phyloP scores from a whole-genome alignment of 179 eudicot species.

The Vitellaria paradoxa region DNA sequence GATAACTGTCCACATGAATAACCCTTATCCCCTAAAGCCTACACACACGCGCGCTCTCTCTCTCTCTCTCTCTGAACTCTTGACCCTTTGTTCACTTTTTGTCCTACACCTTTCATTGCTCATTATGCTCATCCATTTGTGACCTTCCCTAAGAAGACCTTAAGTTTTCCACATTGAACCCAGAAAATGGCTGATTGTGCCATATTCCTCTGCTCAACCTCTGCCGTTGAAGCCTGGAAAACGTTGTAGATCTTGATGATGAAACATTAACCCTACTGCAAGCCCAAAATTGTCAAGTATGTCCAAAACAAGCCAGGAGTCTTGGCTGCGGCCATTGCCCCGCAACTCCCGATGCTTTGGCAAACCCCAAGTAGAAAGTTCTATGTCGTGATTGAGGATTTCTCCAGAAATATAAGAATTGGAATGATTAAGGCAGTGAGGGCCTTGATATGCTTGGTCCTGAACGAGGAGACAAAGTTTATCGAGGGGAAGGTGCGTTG shows the following conservation, averaged over 20 bases:
- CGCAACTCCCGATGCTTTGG: slow-evolving; percentile 17
- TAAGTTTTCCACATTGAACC: slow-evolving; percentile 26
- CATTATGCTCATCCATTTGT: slow-evolving; percentile 14
- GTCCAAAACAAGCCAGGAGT: slow-evolving; percentile 91
- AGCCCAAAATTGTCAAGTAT: slow-evolving; percentile 74
- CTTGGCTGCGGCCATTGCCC: slow-evolving; percentile 77
- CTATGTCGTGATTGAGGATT: slow-evolving; percentile 79
- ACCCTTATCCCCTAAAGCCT: too few species aligned
- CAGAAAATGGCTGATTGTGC: slow-evolving; percentile 26
- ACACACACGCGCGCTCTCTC: too few species aligned
- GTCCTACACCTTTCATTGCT: slow-evolving; percentile 18
- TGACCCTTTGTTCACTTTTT: slow-evolving; percentile 31
- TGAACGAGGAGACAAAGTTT: slow-evolving; percentile 84
- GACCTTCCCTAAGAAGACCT: slow-evolving; percentile 24
- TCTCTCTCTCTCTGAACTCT: slow-evolving; percentile 34
- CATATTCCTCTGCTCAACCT: slow-evolving; percentile 56
- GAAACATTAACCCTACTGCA: slow-evolving; percentile 67
- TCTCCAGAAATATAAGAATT: slow-evolving; percentile 76
- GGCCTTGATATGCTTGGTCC: slow-evolving; percentile 72
- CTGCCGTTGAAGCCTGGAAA: slow-evolving; percentile 75
- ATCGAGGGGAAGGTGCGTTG: slow-evolving; percentile 79
- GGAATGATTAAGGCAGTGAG: slow-evolving; percentile 91
- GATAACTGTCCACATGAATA: too few species aligned
- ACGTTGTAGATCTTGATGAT: slow-evolving; percentile 52
- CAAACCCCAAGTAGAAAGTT: slow-evolving; percentile 64